Percentiles rank a stretch among this genome's conserved stretches.
Conservation (phyloP, 2,329 filamentous ascomycete genomes). For the Chaetoscypha palmicola region DNA sequence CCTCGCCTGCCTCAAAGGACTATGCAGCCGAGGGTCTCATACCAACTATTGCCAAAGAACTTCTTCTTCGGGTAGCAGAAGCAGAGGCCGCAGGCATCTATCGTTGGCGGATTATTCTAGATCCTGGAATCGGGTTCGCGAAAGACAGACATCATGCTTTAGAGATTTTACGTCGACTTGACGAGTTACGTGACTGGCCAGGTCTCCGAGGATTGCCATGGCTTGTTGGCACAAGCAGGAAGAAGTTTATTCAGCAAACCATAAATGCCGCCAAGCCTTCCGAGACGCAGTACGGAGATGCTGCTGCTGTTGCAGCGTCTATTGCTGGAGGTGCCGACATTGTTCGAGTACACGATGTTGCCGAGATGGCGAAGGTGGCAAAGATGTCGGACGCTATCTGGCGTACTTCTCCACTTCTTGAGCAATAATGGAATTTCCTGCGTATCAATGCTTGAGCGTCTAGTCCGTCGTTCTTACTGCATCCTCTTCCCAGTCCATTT, state of each 20-base stretch:
- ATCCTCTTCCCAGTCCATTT: too few relatives aligned
- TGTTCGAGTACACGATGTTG: conserved; percentile 84
- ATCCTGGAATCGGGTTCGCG: conserved; percentile 91
- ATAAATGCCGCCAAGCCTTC: conserved; percentile 67
- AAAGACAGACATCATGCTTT: conserved; percentile 79
- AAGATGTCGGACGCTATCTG: conserved; percentile 93
- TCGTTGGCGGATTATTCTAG: conserved; percentile 90
- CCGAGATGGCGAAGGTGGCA: conserved; percentile 76
- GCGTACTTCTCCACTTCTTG: too few relatives aligned
- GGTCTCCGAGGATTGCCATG: conserved; percentile 69
- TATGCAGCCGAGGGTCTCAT: conserved; percentile 54
- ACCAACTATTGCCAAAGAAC: conserved; percentile 47
- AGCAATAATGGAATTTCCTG: too few relatives aligned
- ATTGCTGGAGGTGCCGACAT: conserved; percentile 85
- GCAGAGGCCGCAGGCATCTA: conserved; percentile 77
- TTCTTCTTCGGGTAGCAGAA: conserved; percentile 56
- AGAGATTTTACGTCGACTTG: conserved; percentile 63
- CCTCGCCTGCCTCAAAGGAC: conserved; percentile 36
- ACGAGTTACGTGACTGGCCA: conserved; percentile 56
- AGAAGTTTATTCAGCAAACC: conserved; percentile 77
- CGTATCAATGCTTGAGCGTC: too few relatives aligned
- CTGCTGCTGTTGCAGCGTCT: conserved; percentile 78
- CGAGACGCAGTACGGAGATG: conserved; percentile 77
- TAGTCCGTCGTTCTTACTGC: too few relatives aligned
- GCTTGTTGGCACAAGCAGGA: conserved; percentile 83